Conservation (phyloP, 352 stramenopile species). For the Poterioochromonas sp. region DNA sequence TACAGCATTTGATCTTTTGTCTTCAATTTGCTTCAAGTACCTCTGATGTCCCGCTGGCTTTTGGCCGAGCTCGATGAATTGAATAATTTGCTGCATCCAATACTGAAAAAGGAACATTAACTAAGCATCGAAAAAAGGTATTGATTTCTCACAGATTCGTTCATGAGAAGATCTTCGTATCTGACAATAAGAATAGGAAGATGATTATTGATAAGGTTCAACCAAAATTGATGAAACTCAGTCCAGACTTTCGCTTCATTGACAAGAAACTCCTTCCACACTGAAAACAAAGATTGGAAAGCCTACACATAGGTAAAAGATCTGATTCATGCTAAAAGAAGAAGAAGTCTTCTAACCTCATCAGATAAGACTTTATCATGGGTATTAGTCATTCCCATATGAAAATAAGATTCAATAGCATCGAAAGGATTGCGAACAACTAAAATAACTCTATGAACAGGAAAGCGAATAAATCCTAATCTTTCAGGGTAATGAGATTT, state of each 20-base stretch:
- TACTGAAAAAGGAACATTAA: no score
- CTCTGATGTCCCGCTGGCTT: not conserved
- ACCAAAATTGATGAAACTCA: constrained; percentile 26
- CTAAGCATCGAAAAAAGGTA: no score
- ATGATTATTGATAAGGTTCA: constrained; percentile 71
- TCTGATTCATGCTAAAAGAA: no score
- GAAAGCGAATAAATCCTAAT: constrained; percentile 71
- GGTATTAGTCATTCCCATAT: constrained; percentile 63
- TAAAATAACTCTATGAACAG: constrained; percentile 57
- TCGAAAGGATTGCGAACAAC: constrained; percentile 91
- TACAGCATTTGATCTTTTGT: not conserved
- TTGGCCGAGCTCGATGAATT: not conserved
- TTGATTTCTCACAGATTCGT: constrained; percentile 38
- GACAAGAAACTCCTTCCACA: constrained; percentile 73
- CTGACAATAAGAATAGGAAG: constrained; percentile 77
- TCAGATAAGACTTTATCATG: constrained; percentile 33
- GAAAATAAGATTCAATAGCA: constrained; percentile 98
- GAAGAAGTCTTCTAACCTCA: constrained; percentile 4
- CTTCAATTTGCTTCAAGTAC: not conserved
- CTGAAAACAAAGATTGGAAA: constrained; percentile 68
- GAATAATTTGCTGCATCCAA: not conserved
- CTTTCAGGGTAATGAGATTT: constrained; percentile 97
- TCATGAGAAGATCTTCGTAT: constrained; percentile 75
- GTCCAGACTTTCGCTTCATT: constrained; percentile 65
- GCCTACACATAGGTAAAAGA: constrained; percentile 61